phyloP scores from a whole-genome alignment of 2,329 filamentous ascomycete genomes.

The Graphiopsis chlorocephala region DNA sequence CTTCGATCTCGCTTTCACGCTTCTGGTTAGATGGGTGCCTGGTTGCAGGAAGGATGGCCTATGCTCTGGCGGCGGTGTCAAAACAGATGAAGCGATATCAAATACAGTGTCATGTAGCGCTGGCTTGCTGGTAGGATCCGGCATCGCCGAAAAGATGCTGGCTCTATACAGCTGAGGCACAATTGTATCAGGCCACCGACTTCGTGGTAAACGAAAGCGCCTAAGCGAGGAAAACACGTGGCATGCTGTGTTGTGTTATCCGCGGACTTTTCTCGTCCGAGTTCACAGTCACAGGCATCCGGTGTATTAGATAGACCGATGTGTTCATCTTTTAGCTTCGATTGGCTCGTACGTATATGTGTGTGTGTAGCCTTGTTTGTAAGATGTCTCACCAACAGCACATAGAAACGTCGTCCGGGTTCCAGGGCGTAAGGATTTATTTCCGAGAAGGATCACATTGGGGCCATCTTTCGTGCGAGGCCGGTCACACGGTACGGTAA shows the following conservation, averaged over 20 bases:
- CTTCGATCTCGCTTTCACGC: not conserved
- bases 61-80: not conserved
- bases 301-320: constrained; percentile 3
- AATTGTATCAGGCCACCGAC: constrained; percentile 6
- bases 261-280: constrained; percentile 1
- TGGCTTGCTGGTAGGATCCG: constrained; percentile 6
- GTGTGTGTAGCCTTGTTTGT: not conserved
- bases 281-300: not conserved
- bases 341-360: not conserved
- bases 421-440: not conserved
- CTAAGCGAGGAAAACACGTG: constrained; percentile 11
- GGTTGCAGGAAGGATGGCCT: not conserved
- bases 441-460: not conserved
- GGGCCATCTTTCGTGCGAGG: not conserved
- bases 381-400: not conserved
- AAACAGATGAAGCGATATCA: not conserved
- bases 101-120: constrained; percentile 3
- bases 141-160: constrained; percentile 5
- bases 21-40: not conserved
- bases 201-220: not conserved
- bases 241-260: not conserved
- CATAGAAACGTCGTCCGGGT: not conserved
- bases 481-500: not conserved
- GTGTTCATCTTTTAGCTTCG: not conserved
- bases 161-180: not conserved